Conservation (phyloP, 495 filamentous ascomycete species). For the Talaromyces proteolyticus region DNA sequence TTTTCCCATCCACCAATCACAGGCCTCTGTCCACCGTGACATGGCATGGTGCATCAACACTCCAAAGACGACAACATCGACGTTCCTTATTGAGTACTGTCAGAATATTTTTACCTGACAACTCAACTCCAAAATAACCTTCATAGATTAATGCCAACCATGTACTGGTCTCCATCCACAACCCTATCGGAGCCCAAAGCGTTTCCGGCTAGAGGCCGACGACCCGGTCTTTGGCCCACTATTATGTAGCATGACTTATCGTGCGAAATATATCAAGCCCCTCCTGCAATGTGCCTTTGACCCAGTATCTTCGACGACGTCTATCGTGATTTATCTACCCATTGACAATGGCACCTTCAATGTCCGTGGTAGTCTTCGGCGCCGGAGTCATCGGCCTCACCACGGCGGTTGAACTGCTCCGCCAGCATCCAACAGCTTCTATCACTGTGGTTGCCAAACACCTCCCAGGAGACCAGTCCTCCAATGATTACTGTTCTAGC, state of each 20-base stretch:
- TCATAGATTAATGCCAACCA: no score
- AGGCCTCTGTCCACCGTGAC: no score
- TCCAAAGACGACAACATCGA: no score
- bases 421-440: constrained; percentile 39
- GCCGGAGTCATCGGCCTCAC: constrained; percentile 91
- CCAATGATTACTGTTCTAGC: constrained; percentile 90
- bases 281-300: neutral
- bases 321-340: neutral
- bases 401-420: constrained; percentile 67
- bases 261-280: neutral
- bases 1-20: no score
- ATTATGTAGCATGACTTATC: neutral
- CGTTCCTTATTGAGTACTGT: no score
- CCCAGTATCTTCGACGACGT: neutral
- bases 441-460: constrained; percentile 88
- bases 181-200: neutral
- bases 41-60: no score
- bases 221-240: neutral
- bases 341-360: neutral
- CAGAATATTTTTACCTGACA: no score
- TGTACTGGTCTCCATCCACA: no score
- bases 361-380: constrained; percentile 8
- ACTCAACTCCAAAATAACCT: no score
- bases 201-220: neutral
- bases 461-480: constrained; percentile 97